A percentile compares a stretch with the other conserved stretches of the same genome.
Evolutionary conservation across 2,329 filamentous ascomycete genomes (phyloP).

Genomic region (Amauroascus niger): DNA sequence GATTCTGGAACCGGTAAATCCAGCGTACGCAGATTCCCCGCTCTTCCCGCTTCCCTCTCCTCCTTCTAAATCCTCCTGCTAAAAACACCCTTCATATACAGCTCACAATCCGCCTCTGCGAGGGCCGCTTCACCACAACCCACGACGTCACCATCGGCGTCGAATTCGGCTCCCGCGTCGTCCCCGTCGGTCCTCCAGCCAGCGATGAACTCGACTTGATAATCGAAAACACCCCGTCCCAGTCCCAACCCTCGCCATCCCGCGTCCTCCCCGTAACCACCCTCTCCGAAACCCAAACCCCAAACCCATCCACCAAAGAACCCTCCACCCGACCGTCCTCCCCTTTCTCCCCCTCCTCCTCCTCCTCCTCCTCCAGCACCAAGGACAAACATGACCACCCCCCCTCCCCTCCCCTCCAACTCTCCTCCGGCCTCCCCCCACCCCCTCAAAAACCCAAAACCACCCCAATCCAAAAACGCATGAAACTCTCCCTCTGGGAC

Average conservation of each 20-base stretch:
- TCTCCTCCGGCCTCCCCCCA: conserved; percentile 25
- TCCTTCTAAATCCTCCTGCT: too few relatives aligned
- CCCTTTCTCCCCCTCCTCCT: conserved; percentile 3
- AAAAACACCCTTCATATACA: too few relatives aligned
- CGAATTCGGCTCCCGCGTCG: conserved; percentile 87
- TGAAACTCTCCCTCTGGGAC: conserved; percentile 93
- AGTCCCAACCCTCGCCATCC: conserved; percentile 9
- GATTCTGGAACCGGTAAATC: conserved; percentile 96
- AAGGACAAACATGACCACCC: background rate
- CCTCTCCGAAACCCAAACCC: conserved; percentile 8
- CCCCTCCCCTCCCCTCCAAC: conserved; percentile 16
- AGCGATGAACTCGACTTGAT: conserved; percentile 49
- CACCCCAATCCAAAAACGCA: conserved; percentile 54
- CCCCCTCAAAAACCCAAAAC: conserved; percentile 28
- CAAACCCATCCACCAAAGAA: background rate
- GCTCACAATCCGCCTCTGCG: conserved; percentile 88
- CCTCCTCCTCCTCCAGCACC: conserved; percentile 18
- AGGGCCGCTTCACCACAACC: conserved; percentile 85
- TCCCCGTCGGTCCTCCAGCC: conserved; percentile 78
- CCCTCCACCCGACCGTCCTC: conserved; percentile 12
- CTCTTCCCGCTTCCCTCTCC: background rate
- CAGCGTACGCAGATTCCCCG: conserved; percentile 45
- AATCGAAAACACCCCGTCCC: conserved; percentile 24
- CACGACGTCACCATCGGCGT: conserved; percentile 97
- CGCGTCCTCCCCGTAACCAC: conserved; percentile 6